Percentiles rank a stretch among this genome's conserved stretches.
Conservation (phyloP, 2,329 filamentous ascomycete species). For the Aspergillus latus region DNA sequence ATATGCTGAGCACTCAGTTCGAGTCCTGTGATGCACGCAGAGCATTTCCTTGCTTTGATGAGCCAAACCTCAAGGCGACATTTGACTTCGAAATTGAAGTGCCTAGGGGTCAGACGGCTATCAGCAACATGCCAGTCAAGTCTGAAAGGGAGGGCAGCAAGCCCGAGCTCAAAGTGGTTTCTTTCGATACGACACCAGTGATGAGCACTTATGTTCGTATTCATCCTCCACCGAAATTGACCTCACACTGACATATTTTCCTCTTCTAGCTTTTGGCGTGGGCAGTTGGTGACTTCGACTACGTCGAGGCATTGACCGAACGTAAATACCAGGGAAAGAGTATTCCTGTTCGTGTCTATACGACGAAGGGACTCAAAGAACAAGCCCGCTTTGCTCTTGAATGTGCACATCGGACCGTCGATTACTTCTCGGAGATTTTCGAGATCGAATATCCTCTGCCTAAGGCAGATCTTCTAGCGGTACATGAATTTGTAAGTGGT, state of each 20-base stretch:
- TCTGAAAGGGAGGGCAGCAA: slow-evolving; percentile 68
- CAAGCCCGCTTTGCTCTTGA: slow-evolving; percentile 87
- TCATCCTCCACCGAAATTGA: neutral
- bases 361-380: slow-evolving; percentile 87
- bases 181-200: slow-evolving; percentile 78
- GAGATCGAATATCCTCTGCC: slow-evolving; percentile 89
- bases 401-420: slow-evolving; percentile 88
- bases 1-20: slow-evolving; percentile 93
- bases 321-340: slow-evolving; percentile 88
- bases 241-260: slow-evolving; percentile 46
- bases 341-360: slow-evolving; percentile 93
- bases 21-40: slow-evolving; percentile 93
- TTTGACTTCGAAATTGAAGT: slow-evolving; percentile 94
- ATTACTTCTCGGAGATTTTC: slow-evolving; percentile 94
- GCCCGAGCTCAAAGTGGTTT: slow-evolving; percentile 62
- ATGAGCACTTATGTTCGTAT: slow-evolving; percentile 77
- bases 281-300: slow-evolving; percentile 96
- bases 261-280: slow-evolving; percentile 73
- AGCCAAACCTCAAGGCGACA: slow-evolving; percentile 93
- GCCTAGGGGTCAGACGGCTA: slow-evolving; percentile 79
- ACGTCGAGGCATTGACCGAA: slow-evolving; percentile 86
- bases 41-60: slow-evolving; percentile 97
- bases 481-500: slow-evolving; percentile 80
- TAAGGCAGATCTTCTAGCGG: slow-evolving; percentile 86
- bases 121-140: slow-evolving; percentile 96